Conservation (phyloP, 2,329 filamentous ascomycete genomes). For the Colletotrichum noveboracense region DNA sequence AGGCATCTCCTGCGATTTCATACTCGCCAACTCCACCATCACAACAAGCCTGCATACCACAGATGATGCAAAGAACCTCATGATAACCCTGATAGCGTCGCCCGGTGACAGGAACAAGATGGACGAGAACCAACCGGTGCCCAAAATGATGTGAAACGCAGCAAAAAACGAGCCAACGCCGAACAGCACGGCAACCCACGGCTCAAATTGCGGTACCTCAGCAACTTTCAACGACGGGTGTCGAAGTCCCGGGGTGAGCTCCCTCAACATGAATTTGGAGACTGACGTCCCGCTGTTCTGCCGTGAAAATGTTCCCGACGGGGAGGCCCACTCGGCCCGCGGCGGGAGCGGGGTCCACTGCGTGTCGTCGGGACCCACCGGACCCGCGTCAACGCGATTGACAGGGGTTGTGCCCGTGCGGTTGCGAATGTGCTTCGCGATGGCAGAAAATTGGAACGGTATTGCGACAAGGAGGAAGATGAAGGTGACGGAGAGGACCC, state of each 20-base stretch:
- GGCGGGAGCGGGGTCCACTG: not conserved
- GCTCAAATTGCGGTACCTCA: not conserved
- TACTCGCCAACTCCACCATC: not conserved
- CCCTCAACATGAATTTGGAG: not conserved
- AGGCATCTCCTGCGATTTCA: not conserved
- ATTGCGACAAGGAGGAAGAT: not conserved
- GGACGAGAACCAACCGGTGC: not conserved
- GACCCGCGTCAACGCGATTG: not conserved
- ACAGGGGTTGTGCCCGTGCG: not conserved
- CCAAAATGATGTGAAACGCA: not conserved
- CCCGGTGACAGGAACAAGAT: not conserved
- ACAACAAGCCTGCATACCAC: conserved; percentile 8
- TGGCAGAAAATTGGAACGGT: not conserved
- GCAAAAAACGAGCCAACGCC: not conserved
- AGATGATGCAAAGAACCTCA: conserved; percentile 3
- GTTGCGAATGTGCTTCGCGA: not conserved
- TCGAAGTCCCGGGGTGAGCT: not conserved
- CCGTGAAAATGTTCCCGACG: not conserved
- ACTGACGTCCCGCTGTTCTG: not conserved
- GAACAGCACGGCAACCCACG: not conserved
- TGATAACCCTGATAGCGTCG: not conserved
- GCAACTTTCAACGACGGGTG: not conserved
- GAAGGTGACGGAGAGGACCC: not conserved
- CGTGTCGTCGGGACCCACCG: not conserved
- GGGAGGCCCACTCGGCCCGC: not conserved